A percentile compares a stretch with the other conserved stretches of the same genome.
These are phyloP conservation scores for Colletotrichum paranaense DNA, from an alignment of 2,329 filamentous ascomycete genomes.

Conservation along the genomic window DNA sequence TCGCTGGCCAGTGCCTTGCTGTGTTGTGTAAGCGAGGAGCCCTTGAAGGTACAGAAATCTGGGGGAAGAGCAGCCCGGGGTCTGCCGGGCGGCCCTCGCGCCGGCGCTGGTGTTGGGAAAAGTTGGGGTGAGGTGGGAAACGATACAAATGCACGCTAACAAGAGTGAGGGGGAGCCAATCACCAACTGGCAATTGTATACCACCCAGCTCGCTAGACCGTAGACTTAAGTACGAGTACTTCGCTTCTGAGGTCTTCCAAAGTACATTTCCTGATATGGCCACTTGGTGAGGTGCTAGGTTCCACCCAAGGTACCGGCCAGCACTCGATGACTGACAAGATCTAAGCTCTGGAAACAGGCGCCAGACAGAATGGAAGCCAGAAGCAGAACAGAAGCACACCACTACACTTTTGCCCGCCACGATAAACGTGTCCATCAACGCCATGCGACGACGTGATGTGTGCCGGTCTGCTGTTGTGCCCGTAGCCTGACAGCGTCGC, in stretches of 20 bases:
- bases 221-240: background rate
- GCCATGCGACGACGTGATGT: background rate
- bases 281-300: background rate
- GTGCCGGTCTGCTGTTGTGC: background rate
- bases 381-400: slow-evolving; percentile 17
- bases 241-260: background rate
- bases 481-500: background rate
- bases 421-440: slow-evolving; percentile 3
- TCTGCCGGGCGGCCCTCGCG: background rate
- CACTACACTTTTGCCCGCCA: slow-evolving; percentile 9
- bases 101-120: slow-evolving; percentile 19
- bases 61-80: slow-evolving; percentile 25
- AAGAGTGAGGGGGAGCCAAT: slow-evolving; percentile 27
- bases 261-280: background rate
- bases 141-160: slow-evolving; percentile 15
- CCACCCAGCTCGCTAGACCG: too few species aligned
- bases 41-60: slow-evolving; percentile 19
- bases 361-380: background rate
- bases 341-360: background rate
- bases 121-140: slow-evolving; percentile 10
- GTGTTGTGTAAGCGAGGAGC: background rate
- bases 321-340: background rate
- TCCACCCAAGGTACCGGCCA: background rate
- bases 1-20: background rate
- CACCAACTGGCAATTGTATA: slow-evolving; percentile 4